Evolutionary conservation across 345 rosid species (phyloP), one percentile per base, ranked within the genome.

Genomic region (Camelina neglecta): DNA sequence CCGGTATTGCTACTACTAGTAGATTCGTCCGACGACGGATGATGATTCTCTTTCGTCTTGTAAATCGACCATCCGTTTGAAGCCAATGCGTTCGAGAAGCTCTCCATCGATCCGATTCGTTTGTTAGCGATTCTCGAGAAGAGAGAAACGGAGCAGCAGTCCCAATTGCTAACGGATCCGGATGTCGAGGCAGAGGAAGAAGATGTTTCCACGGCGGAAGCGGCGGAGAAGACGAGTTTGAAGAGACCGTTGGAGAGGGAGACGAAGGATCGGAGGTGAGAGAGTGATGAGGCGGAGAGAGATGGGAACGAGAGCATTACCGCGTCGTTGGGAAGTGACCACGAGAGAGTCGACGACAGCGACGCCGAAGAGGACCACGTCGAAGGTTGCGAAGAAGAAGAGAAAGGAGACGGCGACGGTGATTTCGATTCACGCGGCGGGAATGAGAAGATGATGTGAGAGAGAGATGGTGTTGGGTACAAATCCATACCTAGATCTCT

Each of bases 401-500:
- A 58, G 56, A 67, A 53, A 2, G 77, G 76, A 8, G 84, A 60
- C 21, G 86, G 76, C n/a, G 84, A 60, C 21, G 86, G 75, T 38
- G 83, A 69, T 13, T 75, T 50, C 0, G 86, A 74, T 2, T 69
- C 67, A 0, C 81, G 69, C 3, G 80, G 62, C 7, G 86, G 84
- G 79, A 68, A 86, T n/a, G 94, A 84, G 88, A 89, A 87, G 78
- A 89, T 75, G 81, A 89, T 83, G 85, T 87, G 94, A 33, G 94
- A 89, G 75, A 89, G 94, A 0, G 94, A 87, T 8, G 91, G 90
- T 15, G 87, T 83, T 5, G 94, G 94, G 74, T 84, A 79, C 39
- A 87, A 75, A 65, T 86, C 92, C 90, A 89, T 87, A 44, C 94
- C 94, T 81, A 86, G 85, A 77, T 87, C 87, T 75, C 94, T 83